Conservation (phyloP, 768 basidiomycete genomes). For the Dentipellis fragilis region DNA sequence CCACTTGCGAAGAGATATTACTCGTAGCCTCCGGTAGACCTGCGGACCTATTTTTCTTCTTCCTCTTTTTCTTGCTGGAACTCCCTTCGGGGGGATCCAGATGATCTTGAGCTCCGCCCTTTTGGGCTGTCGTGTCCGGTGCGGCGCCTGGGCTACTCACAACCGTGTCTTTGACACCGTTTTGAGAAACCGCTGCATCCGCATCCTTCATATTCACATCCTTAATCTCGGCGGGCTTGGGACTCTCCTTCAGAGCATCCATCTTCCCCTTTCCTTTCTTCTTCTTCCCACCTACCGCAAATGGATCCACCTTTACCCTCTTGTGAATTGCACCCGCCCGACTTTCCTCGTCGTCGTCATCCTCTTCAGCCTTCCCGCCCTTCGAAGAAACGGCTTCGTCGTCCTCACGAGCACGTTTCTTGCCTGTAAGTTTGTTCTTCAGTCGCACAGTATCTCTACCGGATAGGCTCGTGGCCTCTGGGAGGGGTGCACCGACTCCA, state of each 20-base stretch:
- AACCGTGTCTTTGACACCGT: too few relatives aligned
- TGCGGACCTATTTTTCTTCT: conserved; percentile 6
- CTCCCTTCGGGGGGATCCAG: not conserved
- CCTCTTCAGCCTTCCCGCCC: conserved; percentile 14
- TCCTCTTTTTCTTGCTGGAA: conserved; percentile 20
- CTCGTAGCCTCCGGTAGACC: too few relatives aligned
- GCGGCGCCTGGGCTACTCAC: not conserved
- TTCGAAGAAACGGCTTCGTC: conserved; percentile 19
- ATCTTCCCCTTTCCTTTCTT: conserved; percentile 37
- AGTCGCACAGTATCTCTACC: conserved; percentile 52
- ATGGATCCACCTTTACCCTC: conserved; percentile 51
- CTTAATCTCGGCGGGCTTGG: conserved; percentile 1
- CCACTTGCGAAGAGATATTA: too few relatives aligned
- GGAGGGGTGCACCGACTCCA: conserved; percentile 62
- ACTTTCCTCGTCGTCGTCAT: conserved; percentile 48
- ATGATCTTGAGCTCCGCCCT: not conserved
- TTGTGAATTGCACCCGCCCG: conserved; percentile 49
- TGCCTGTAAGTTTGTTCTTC: conserved; percentile 45
- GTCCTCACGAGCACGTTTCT: conserved; percentile 38
- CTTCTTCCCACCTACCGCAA: conserved; percentile 25
- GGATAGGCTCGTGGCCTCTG: conserved; percentile 31
- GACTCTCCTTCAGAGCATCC: not conserved
- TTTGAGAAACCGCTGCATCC: not conserved
- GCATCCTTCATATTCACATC: conserved; percentile 2
- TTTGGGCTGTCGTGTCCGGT: not conserved